A percentile compares a stretch with the other conserved stretches of the same genome.
Evolutionary conservation across 805 yeast genomes (phyloP).

Genomic region (Ogataea pini): DNA sequence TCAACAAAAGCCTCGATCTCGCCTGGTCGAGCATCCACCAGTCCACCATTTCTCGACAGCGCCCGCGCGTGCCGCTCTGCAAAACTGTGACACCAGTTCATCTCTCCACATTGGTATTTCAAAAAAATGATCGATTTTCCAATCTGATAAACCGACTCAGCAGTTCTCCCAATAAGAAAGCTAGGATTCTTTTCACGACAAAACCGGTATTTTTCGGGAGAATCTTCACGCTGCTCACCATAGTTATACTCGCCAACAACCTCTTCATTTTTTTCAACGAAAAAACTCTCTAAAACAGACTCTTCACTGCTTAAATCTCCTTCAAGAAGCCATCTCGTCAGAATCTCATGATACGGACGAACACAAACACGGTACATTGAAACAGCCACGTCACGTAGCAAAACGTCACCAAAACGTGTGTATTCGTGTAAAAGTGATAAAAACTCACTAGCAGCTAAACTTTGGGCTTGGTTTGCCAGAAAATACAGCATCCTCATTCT

Average conservation of each 20-base stretch:
- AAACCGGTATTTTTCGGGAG: constrained; percentile 2
- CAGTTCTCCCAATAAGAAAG: constrained; percentile 42
- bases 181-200: constrained; percentile 42
- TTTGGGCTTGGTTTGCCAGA: constrained; percentile 38
- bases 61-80: constrained; percentile 13
- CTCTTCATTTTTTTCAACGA: constrained; percentile 33
- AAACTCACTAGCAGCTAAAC: constrained; percentile 48
- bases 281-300: constrained; percentile 62
- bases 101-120: constrained; percentile 63
- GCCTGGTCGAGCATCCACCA: constrained; percentile 32
- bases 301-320: constrained; percentile 52
- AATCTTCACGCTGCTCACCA: neutral
- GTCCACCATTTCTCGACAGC: constrained; percentile 28
- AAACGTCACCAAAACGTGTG: constrained; percentile 63
- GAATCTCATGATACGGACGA: constrained; percentile 59
- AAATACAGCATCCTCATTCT: constrained; percentile 58
- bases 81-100: constrained; percentile 49
- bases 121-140: constrained; percentile 75
- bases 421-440: constrained; percentile 52
- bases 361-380: constrained; percentile 47
- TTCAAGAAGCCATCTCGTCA: constrained; percentile 65
- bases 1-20: constrained; percentile 38
- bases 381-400: constrained; percentile 44
- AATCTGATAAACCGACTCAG: constrained; percentile 55
- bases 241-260: neutral